Conservation (phyloP, 2,329 filamentous ascomycete genomes). For the Talaromyces marneffei region DNA sequence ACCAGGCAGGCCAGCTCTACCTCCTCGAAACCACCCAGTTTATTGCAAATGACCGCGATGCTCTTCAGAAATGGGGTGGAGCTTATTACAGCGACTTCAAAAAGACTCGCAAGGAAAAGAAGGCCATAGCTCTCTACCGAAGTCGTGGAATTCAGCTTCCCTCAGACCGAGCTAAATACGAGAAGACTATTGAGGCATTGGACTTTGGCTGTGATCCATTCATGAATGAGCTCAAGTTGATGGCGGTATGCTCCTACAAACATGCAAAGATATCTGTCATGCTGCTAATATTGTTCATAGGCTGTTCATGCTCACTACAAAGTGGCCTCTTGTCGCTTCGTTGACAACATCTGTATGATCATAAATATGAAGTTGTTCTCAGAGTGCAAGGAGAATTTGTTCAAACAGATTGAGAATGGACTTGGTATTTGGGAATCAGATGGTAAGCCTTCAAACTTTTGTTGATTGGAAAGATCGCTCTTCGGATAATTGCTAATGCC, state of each 20-base stretch:
- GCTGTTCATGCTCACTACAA: conserved; percentile 35
- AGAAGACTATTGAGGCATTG: conserved; percentile 17
- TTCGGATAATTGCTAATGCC: not conserved
- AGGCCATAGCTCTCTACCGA: not conserved
- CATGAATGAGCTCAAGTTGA: conserved; percentile 35
- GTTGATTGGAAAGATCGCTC: not conserved
- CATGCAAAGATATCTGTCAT: not conserved
- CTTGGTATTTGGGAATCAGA: conserved; percentile 27
- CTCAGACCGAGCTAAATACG: not conserved
- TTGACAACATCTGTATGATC: conserved; percentile 35
- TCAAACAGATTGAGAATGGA: conserved; percentile 24
- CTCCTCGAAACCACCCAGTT: not conserved
- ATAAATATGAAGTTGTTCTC: conserved; percentile 32
- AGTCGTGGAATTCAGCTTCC: not conserved
- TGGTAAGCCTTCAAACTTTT: conserved; percentile 21
- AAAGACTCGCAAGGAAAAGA: not conserved
- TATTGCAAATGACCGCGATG: not conserved
- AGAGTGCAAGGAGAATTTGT: conserved; percentile 30
- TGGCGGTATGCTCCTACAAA: conserved; percentile 33
- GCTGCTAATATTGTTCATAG: conserved; percentile 21
- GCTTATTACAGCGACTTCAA: not conserved
- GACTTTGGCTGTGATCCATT: conserved; percentile 31
- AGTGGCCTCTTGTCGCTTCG: conserved; percentile 34
- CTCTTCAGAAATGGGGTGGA: not conserved
- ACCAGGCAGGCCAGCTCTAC: conserved; percentile 28